These are phyloP conservation scores for Halophytophthora polymorphica DNA, from an alignment of 352 stramenopile species.

Conservation along the genomic window DNA sequence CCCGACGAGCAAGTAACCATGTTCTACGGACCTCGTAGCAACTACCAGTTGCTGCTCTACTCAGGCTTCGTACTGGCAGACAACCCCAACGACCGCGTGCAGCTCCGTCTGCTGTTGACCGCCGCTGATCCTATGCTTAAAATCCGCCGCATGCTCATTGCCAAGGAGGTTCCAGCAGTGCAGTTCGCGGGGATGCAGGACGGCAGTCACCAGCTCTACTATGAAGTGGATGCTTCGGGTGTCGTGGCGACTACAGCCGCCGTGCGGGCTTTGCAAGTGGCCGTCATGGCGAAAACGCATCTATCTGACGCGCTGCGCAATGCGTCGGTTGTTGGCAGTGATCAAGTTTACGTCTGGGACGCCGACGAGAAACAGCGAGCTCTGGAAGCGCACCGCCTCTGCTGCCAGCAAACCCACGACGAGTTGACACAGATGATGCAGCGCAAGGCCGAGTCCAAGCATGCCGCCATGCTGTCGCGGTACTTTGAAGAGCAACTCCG, in stretches of 20 bases:
- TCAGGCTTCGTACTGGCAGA: slow-evolving; percentile 45
- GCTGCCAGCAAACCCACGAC: slow-evolving; percentile 5
- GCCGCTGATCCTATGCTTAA: slow-evolving; percentile 31
- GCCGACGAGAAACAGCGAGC: slow-evolving; percentile 18
- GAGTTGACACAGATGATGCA: not conserved
- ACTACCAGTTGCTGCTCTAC: slow-evolving; percentile 52
- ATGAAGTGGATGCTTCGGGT: slow-evolving; percentile 22
- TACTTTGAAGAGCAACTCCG: slow-evolving; percentile 16
- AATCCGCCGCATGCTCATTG: slow-evolving; percentile 39
- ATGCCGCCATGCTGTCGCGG: not conserved
- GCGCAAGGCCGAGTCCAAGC: not conserved
- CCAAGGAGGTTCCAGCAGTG: slow-evolving; percentile 30
- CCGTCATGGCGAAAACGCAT: slow-evolving; percentile 31
- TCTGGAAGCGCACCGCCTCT: slow-evolving; percentile 7
- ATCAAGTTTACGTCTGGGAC: slow-evolving; percentile 21
- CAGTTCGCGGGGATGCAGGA: not conserved
- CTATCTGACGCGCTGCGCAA: slow-evolving; percentile 27
- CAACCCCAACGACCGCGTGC: slow-evolving; percentile 35
- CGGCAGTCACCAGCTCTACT: slow-evolving; percentile 9
- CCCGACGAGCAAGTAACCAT: slow-evolving; percentile 45
- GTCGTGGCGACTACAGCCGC: slow-evolving; percentile 21
- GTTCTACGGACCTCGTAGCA: slow-evolving; percentile 60
- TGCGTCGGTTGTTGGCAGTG: slow-evolving; percentile 15
- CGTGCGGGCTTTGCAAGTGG: slow-evolving; percentile 31
- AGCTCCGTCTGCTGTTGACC: slow-evolving; percentile 18